These are phyloP conservation scores for Stereocaulon alpinum DNA, from an alignment of 495 filamentous ascomycete genomes.

Conservation along the genomic window DNA sequence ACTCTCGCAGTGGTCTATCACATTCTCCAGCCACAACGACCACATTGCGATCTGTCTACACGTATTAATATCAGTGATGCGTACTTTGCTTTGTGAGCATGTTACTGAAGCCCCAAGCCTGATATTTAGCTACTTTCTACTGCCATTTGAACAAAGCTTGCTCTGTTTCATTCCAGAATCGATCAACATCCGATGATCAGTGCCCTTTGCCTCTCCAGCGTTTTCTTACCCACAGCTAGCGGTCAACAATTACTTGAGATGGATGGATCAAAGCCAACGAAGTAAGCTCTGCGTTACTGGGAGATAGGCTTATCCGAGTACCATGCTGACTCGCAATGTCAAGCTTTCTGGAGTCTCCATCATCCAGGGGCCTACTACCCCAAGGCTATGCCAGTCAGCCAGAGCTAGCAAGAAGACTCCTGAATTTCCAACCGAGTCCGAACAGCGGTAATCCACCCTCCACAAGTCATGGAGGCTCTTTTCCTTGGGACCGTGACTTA, in stretches of 20 bases:
- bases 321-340: neutral
- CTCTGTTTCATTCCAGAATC: neutral
- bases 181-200: neutral
- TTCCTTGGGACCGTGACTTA: neutral
- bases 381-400: conserved; percentile 1
- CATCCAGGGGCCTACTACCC: neutral
- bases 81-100: neutral
- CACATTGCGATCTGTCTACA: neutral
- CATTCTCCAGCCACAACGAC: neutral
- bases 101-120: neutral
- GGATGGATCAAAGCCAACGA: neutral
- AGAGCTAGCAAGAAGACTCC: neutral
- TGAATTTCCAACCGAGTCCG: neutral
- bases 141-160: neutral
- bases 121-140: neutral
- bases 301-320: too few relatives aligned
- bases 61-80: neutral
- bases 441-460: neutral
- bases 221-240: neutral
- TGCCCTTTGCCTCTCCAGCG: neutral
- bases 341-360: neutral
- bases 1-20: neutral
- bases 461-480: neutral
- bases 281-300: neutral
- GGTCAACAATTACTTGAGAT: neutral